phyloP scores from a whole-genome alignment of 768 basidiomycete species.

The Lentinus tigrinus region DNA sequence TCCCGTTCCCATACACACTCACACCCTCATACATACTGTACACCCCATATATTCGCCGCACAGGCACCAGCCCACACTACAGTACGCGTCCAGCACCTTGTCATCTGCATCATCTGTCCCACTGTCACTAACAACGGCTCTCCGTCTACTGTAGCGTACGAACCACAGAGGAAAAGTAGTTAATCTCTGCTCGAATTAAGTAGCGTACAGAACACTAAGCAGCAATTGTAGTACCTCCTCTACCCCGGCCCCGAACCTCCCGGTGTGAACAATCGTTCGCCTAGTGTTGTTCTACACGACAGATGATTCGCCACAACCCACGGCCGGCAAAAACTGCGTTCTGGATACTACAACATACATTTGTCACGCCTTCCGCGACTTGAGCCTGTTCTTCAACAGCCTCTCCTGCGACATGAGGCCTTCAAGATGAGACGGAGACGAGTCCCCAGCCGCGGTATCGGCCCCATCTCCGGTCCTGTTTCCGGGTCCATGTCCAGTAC shows the following conservation, averaged over 20 bases:
- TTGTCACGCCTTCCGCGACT: not conserved
- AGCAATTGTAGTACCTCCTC: conserved; percentile 10
- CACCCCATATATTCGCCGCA: not conserved
- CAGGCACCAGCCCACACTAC: not conserved
- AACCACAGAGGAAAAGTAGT: conserved; percentile 16
- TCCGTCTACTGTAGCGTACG: conserved; percentile 18
- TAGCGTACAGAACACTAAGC: conserved; percentile 13
- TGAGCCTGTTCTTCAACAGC: conserved; percentile 11
- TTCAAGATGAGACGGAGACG: not conserved
- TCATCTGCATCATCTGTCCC: not conserved
- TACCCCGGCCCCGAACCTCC: not conserved
- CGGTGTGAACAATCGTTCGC: no score
- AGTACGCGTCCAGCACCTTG: not conserved
- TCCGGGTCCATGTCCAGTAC: not conserved
- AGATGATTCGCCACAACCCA: no score
- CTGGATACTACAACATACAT: no score
- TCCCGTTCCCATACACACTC: not conserved
- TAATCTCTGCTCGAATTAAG: conserved; percentile 17
- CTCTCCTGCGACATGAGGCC: conserved; percentile 12
- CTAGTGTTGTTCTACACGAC: no score
- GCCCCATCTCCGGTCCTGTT: not conserved
- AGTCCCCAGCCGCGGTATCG: not conserved
- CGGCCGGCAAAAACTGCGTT: not conserved
- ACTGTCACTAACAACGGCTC: conserved; percentile 10
- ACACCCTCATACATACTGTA: conserved; percentile 2